A percentile compares a stretch with the other conserved stretches of the same genome.
phyloP scores from a whole-genome alignment of 2,329 filamentous ascomycete genomes.

The Aspergillus alliaceus region DNA sequence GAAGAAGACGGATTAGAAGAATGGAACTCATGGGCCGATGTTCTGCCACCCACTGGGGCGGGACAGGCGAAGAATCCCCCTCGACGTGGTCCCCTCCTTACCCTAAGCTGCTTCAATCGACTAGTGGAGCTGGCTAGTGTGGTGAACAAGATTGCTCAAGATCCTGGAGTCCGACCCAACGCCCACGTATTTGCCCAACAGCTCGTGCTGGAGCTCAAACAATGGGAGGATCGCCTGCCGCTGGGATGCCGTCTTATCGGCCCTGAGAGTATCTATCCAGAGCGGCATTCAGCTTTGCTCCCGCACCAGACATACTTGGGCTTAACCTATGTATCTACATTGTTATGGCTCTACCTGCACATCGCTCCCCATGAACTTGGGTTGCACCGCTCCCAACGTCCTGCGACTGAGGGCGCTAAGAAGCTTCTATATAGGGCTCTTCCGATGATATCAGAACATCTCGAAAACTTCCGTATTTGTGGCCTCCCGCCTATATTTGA shows the following conservation, averaged over 20 bases:
- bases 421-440: conserved; percentile 37
- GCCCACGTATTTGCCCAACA: conserved; percentile 33
- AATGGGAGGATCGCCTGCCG: conserved; percentile 38
- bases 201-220: conserved; percentile 35
- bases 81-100: conserved; percentile 41
- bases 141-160: conserved; percentile 36
- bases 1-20: conserved; percentile 70
- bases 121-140: conserved; percentile 44
- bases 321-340: conserved; percentile 36
- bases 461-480: conserved; percentile 39
- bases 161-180: conserved; percentile 29
- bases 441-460: conserved; percentile 36
- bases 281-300: conserved; percentile 36
- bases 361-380: conserved; percentile 33
- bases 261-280: conserved; percentile 37
- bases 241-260: conserved; percentile 38
- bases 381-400: conserved; percentile 32
- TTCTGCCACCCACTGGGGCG: conserved; percentile 34
- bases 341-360: conserved; percentile 37
- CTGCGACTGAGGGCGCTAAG: conserved; percentile 35
- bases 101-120: conserved; percentile 55
- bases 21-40: conserved; percentile 69
- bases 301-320: conserved; percentile 42
- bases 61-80: conserved; percentile 29
- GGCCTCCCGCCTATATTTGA: conserved; percentile 41